Conservation (phyloP, 805 yeast genomes). For the Lachancea lanzarotensis region DNA sequence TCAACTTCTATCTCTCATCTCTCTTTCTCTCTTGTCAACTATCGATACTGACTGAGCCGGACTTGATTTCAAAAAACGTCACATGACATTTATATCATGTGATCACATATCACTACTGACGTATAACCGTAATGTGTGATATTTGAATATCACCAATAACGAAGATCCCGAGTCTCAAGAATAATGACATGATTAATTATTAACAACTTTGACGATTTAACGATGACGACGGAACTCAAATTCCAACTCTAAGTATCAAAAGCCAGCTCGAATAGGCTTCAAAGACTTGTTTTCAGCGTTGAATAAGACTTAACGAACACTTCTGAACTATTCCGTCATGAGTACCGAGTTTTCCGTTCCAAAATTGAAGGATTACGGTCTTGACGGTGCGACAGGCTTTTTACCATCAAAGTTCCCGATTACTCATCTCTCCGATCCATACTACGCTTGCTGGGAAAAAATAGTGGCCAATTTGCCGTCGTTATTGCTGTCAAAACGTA, state of each 20-base stretch:
- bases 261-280: no score
- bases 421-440: constrained; percentile 48
- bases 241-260: no score
- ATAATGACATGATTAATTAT: neutral
- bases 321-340: constrained; percentile 8
- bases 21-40: no score
- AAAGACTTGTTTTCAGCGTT: no score
- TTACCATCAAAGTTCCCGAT: constrained; percentile 67
- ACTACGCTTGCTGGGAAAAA: constrained; percentile 73
- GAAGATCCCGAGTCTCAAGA: no score
- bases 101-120: no score
- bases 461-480: constrained; percentile 64
- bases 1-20: no score
- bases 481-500: constrained; percentile 55
- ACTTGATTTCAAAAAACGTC: no score
- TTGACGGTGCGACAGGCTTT: constrained; percentile 69
- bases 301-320: neutral
- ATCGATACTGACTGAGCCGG: no score
- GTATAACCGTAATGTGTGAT: no score
- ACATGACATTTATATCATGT: no score
- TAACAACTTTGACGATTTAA: neutral
- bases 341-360: constrained; percentile 35
- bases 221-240: neutral
- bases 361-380: constrained; percentile 55
- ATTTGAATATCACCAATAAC: neutral